Percentiles rank a stretch among this genome's conserved stretches.
Conservation (phyloP, 2,329 filamentous ascomycete genomes). For the Falciphora oryzae region DNA sequence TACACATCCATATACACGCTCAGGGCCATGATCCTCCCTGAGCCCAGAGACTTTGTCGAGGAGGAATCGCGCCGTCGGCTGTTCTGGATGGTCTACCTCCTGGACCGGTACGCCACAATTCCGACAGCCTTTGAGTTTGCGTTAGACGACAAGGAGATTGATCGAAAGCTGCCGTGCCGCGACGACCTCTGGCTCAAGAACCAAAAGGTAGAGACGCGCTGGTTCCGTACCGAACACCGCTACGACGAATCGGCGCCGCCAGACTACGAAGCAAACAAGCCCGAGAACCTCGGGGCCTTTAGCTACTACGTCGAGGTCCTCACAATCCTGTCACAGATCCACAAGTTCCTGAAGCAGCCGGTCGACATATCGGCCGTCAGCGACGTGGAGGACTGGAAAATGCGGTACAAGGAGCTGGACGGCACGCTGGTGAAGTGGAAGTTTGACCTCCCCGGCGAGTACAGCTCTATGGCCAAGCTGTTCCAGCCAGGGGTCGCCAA, state of each 20-base stretch:
- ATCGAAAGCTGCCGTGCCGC: slow-evolving; percentile 77
- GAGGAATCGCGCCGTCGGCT: slow-evolving; percentile 79
- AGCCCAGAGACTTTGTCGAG: slow-evolving; percentile 80
- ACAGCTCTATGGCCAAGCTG: slow-evolving; percentile 75
- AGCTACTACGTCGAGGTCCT: slow-evolving; percentile 88
- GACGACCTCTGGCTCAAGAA: slow-evolving; percentile 84
- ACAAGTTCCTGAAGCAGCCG: slow-evolving; percentile 81
- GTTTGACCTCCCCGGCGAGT: slow-evolving; percentile 74
- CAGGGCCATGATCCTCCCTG: slow-evolving; percentile 76
- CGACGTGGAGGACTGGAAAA: slow-evolving; percentile 87
- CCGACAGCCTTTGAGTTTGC: slow-evolving; percentile 91
- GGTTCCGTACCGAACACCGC: slow-evolving; percentile 56
- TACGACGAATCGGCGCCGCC: slow-evolving; percentile 32
- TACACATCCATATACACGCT: slow-evolving; percentile 86
- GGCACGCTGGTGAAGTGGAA: slow-evolving; percentile 77
- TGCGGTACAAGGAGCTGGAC: slow-evolving; percentile 79
- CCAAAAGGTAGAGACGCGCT: slow-evolving; percentile 74
- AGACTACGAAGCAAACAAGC: slow-evolving; percentile 61
- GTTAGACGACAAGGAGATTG: slow-evolving; percentile 82
- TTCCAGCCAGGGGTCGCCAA: slow-evolving; percentile 65
- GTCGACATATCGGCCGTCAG: slow-evolving; percentile 80
- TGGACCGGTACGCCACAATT: slow-evolving; percentile 86
- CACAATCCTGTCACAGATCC: slow-evolving; percentile 79
- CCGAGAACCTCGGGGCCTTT: slow-evolving; percentile 81
- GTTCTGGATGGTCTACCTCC: slow-evolving; percentile 91